Evolutionary conservation across 2,329 filamentous ascomycete species (phyloP).

Genomic region (Hirsutella thompsonii): DNA sequence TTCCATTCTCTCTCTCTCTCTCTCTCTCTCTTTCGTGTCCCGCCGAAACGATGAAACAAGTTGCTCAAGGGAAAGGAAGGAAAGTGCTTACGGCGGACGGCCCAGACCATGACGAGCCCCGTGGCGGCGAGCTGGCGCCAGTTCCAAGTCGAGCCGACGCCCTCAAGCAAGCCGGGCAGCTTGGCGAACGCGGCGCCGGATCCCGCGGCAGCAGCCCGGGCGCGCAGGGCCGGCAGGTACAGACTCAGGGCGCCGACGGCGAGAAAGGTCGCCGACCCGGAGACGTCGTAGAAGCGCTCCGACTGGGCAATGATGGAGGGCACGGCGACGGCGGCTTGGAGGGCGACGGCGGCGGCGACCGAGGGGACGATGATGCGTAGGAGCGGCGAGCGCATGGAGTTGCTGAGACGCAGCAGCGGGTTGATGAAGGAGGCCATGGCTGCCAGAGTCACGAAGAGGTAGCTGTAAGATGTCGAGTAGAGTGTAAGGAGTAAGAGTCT

Average conservation of each 20-base stretch:
- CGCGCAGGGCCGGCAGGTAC: conserved; percentile 45
- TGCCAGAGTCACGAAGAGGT: neutral
- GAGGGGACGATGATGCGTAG: conserved; percentile 49
- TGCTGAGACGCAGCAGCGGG: conserved; percentile 43
- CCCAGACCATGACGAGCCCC: conserved; percentile 39
- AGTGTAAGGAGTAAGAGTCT: no score
- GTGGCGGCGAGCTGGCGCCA: conserved; percentile 41
- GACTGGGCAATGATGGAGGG: conserved; percentile 47
- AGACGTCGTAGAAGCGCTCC: conserved; percentile 57
- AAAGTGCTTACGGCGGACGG: conserved; percentile 36
- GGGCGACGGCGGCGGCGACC: conserved; percentile 46
- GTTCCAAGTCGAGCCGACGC: conserved; percentile 26
- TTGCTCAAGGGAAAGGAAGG: neutral
- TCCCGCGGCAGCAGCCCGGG: conserved; percentile 27
- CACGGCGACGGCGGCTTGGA: conserved; percentile 49
- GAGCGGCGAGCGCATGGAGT: conserved; percentile 49
- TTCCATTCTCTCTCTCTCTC: neutral
- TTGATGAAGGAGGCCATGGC: conserved; percentile 23
- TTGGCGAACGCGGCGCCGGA: conserved; percentile 3
- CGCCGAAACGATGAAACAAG: no score
- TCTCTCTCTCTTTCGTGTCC: no score
- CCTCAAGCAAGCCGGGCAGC: neutral
- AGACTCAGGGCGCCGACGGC: conserved; percentile 49
- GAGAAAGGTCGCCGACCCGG: conserved; percentile 53
- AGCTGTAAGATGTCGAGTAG: neutral